Conservation (phyloP, 2,329 filamentous ascomycete species). For the Trichoderma sp. region DNA sequence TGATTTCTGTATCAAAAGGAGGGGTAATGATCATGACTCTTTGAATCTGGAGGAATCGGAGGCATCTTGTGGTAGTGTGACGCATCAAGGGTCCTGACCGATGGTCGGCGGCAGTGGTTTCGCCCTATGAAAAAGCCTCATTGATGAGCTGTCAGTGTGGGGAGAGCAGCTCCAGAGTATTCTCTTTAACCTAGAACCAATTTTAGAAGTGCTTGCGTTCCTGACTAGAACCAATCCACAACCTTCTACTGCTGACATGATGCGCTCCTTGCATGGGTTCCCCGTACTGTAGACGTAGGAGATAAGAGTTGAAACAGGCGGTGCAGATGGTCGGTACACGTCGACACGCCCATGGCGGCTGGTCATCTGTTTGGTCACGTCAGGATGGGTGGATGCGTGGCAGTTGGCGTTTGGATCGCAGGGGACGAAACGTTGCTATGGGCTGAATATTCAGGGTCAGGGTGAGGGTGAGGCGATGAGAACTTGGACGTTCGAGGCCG, state of each 20-base stretch:
- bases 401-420: constrained; percentile 12
- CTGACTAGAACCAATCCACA: constrained; percentile 15
- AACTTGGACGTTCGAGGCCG: constrained; percentile 13
- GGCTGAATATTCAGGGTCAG: neutral
- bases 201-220: constrained; percentile 4
- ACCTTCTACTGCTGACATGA: neutral
- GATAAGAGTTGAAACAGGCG: neutral
- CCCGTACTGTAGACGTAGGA: neutral
- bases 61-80: neutral
- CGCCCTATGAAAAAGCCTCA: constrained; percentile 11
- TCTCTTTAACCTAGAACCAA: constrained; percentile 10
- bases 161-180: constrained; percentile 8
- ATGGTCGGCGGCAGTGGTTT: neutral
- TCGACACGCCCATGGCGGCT: neutral
- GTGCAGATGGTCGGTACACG: constrained; percentile 1
- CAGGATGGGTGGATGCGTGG: constrained; percentile 2
- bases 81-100: constrained; percentile 10
- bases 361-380: neutral
- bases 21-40: neutral
- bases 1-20: neutral
- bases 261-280: neutral
- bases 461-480: constrained; percentile 19
- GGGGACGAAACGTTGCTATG: neutral
- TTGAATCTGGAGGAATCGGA: neutral
- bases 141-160: constrained; percentile 15